A percentile compares a stretch with the other conserved stretches of the same genome.
Evolutionary conservation across 805 yeast species (phyloP).

Genomic region (Yarrowia keelungensis): DNA sequence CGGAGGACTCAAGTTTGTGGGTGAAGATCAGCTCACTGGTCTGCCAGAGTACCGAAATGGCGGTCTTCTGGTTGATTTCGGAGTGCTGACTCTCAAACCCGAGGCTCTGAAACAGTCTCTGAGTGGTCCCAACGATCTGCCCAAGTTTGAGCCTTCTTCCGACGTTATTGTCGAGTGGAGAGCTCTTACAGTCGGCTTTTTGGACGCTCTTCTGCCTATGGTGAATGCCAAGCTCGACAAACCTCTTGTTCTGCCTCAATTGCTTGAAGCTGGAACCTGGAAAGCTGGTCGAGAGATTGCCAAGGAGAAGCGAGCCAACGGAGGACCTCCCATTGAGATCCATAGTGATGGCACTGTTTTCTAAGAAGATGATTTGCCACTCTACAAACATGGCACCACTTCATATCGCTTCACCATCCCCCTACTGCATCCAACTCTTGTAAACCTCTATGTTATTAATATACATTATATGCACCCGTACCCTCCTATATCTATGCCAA

Average conservation of each 20-base stretch:
- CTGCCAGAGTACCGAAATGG: slow-evolving; percentile 71
- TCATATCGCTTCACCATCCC: background rate
- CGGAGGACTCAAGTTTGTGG: slow-evolving; percentile 54
- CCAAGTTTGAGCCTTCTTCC: slow-evolving; percentile 61
- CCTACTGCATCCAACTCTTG: background rate
- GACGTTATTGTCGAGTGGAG: slow-evolving; percentile 75
- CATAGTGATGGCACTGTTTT: slow-evolving; percentile 71
- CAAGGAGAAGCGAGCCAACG: slow-evolving; percentile 55
- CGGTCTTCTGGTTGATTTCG: slow-evolving; percentile 66
- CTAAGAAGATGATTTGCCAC: slow-evolving; percentile 45
- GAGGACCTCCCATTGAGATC: slow-evolving; percentile 70
- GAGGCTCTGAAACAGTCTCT: slow-evolving; percentile 44
- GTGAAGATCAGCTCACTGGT: slow-evolving; percentile 59
- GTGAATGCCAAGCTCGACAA: slow-evolving; percentile 56
- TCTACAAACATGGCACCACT: no score
- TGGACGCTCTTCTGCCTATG: slow-evolving; percentile 60
- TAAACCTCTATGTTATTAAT: slow-evolving; percentile 2
- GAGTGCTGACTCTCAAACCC: slow-evolving; percentile 58
- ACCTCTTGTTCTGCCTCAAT: slow-evolving; percentile 58
- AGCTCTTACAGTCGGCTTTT: slow-evolving; percentile 62
- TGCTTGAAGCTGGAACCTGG: slow-evolving; percentile 75
- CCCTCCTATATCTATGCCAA: slow-evolving; percentile 4
- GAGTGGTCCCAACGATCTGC: slow-evolving; percentile 49
- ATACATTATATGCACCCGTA: slow-evolving; percentile 20
- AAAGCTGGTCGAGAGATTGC: slow-evolving; percentile 70